These are phyloP conservation scores for Dicorynia guianensis DNA, from an alignment of 306 rosid species.

Conservation along the genomic window DNA sequence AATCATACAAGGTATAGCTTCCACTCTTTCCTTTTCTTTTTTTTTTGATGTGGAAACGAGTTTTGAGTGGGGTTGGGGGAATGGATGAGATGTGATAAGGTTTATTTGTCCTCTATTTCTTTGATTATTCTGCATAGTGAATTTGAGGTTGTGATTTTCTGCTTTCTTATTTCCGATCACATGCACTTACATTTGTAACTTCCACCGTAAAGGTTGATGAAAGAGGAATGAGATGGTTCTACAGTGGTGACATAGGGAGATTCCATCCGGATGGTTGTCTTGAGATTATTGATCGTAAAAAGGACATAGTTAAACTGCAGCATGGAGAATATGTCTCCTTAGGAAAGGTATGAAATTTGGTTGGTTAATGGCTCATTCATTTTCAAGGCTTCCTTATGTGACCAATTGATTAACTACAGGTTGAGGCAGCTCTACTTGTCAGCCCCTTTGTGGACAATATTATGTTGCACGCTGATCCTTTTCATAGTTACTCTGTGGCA, in stretches of 20 bases:
- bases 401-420: conserved; percentile 64
- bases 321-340: conserved; percentile 97
- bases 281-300: conserved; percentile 93
- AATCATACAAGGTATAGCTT: conserved; percentile 82
- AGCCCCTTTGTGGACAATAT: conserved; percentile 83
- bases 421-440: conserved; percentile 81
- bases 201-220: conserved; percentile 74
- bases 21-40: conserved; percentile 2
- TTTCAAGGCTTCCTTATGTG: conserved; percentile 25
- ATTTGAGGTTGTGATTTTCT: conserved; percentile 28
- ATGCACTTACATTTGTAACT: conserved; percentile 8
- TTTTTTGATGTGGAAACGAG: no score
- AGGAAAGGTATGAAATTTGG: conserved; percentile 75
- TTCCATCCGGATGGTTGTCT: conserved; percentile 92
- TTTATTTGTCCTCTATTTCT: conserved; percentile 9
- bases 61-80: background rate
- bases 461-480: conserved; percentile 92
- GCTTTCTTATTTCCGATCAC: background rate
- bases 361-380: conserved; percentile 24
- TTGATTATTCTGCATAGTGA: conserved; percentile 25
- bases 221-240: conserved; percentile 92
- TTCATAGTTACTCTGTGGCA: conserved; percentile 85
- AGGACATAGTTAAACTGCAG: conserved; percentile 97
- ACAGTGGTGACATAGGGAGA: conserved; percentile 90
- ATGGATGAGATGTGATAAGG: conserved; percentile 9